These are phyloP conservation scores for Tricholoma bakamatsutake DNA, from an alignment of 768 basidiomycete species.

Conservation along the genomic window DNA sequence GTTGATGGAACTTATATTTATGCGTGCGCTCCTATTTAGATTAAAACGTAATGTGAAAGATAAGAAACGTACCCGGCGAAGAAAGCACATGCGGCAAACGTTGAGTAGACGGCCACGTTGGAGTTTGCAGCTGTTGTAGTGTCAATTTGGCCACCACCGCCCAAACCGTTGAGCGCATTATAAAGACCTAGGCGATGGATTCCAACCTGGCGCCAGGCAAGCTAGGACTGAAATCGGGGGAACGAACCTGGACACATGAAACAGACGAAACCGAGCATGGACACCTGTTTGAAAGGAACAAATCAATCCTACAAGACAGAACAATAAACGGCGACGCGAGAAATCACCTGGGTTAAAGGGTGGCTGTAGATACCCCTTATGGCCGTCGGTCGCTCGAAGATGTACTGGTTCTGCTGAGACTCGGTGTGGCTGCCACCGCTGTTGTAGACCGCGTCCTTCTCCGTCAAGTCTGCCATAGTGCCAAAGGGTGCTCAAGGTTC, in stretches of 20 bases:
- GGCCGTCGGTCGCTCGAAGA: slow-evolving; percentile 29
- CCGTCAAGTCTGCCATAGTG: background rate
- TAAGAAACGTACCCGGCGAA: slow-evolving; percentile 51
- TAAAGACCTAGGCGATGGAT: slow-evolving; percentile 43
- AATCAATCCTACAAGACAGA: background rate
- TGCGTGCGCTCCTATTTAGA: background rate
- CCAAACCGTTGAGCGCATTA: slow-evolving; percentile 59
- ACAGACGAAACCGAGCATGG: slow-evolving; percentile 54
- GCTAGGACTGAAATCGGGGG: background rate
- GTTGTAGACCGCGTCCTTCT: slow-evolving; percentile 17
- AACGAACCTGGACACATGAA: slow-evolving; percentile 42
- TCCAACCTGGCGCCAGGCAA: background rate
- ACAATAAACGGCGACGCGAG: background rate
- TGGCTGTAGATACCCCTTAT: slow-evolving; percentile 45
- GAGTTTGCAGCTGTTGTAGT: slow-evolving; percentile 50
- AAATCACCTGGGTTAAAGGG: slow-evolving; percentile 42
- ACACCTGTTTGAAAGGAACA: slow-evolving; percentile 20
- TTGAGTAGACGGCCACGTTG: slow-evolving; percentile 50
- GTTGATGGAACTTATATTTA: slow-evolving; percentile 55
- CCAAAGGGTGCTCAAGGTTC: background rate
- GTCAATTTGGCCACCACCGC: slow-evolving; percentile 55
- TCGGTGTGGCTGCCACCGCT: slow-evolving; percentile 19
- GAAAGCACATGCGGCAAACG: slow-evolving; percentile 57
- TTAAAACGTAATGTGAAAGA: background rate
- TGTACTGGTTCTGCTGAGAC: slow-evolving; percentile 14